Conservation (phyloP, 2,329 filamentous ascomycete genomes). For the Leptographium lundbergii region DNA sequence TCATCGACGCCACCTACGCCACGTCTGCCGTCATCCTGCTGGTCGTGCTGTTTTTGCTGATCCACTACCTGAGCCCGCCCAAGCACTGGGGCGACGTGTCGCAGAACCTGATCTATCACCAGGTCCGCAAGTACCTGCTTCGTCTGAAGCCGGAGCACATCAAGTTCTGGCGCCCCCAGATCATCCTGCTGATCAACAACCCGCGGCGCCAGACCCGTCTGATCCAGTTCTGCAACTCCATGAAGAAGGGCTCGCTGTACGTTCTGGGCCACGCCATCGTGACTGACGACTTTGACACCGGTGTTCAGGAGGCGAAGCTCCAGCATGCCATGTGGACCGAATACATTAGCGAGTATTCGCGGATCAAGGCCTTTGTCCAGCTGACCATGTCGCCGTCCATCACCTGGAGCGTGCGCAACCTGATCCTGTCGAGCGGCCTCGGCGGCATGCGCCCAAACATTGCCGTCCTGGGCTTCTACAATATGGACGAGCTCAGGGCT, state of each 20-base stretch:
- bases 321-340: slow-evolving; percentile 77
- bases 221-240: slow-evolving; percentile 81
- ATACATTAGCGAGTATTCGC: slow-evolving; percentile 69
- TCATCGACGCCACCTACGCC: slow-evolving; percentile 73
- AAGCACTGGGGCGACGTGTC: slow-evolving; percentile 87
- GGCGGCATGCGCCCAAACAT: slow-evolving; percentile 87
- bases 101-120: slow-evolving; percentile 74
- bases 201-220: slow-evolving; percentile 70
- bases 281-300: slow-evolving; percentile 64
- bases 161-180: slow-evolving; percentile 87
- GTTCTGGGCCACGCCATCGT: slow-evolving; percentile 83
- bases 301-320: slow-evolving; percentile 67
- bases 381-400: slow-evolving; percentile 70
- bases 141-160: slow-evolving; percentile 79
- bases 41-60: slow-evolving; percentile 66
- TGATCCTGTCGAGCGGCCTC: slow-evolving; percentile 68
- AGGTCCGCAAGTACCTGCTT: slow-evolving; percentile 77
- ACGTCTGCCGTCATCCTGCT: slow-evolving; percentile 61
- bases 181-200: slow-evolving; percentile 72
- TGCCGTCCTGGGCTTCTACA: slow-evolving; percentile 68
- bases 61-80: slow-evolving; percentile 74
- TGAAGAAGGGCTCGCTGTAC: slow-evolving; percentile 80
- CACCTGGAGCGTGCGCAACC: slow-evolving; percentile 74
- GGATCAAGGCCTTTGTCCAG: slow-evolving; percentile 83
- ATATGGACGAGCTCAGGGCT: slow-evolving; percentile 61